Base-by-base conservation (phyloP, 2,329 filamentous ascomycete genomes). In the Alternaria hordeiaustralica region DNA sequence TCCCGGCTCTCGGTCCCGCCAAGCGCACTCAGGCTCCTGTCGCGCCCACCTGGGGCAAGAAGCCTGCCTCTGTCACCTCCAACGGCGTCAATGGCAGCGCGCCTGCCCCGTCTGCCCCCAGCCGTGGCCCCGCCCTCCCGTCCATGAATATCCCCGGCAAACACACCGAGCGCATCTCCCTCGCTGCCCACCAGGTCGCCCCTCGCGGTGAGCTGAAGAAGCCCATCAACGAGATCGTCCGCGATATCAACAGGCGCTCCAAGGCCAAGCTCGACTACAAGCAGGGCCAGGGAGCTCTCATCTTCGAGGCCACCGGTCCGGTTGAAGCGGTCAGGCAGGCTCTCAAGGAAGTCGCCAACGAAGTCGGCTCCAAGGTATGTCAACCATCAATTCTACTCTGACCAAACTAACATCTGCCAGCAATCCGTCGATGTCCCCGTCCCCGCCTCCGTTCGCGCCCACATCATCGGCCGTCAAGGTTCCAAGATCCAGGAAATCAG, bases 391-490 rank as follows among this genome's bases (percentile, higher is more conserved):
- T 11, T 43, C 1, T 49, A 13, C 11, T 43, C 45, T n/a, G 15
- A 20, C 36, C n/a, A 13, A 23, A 41, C 65, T 73, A 43, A 75
- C 60, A 49, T 41, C 15, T 25, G 23, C 18, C 55, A 90, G 87
- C 87, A 89, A 84, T 86, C 87, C 56, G 86, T 92, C 75, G 90
- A 89, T 68, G 88, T 98, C 53, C 86, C 92, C 3, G 91, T 99
- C 68, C 96, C 95, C 56, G 87, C 90, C 53, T 95, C 93, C 43
- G 89, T 93, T 21, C 90, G 94, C 65, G 89, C 94, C 57, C 91
- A 95, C 80, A 94, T 99, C 80, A 98, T 99, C 78, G 96, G 96
- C 72, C 94, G 93, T 77, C 90, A 92, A 77, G 96, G 96, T 62
- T 88, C 93, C 25, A 95, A 91, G 65, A 96, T 99, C 79, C 95